Evolutionary conservation across 768 basidiomycete genomes (phyloP).

Genomic region (Tricholoma saponaceum): DNA sequence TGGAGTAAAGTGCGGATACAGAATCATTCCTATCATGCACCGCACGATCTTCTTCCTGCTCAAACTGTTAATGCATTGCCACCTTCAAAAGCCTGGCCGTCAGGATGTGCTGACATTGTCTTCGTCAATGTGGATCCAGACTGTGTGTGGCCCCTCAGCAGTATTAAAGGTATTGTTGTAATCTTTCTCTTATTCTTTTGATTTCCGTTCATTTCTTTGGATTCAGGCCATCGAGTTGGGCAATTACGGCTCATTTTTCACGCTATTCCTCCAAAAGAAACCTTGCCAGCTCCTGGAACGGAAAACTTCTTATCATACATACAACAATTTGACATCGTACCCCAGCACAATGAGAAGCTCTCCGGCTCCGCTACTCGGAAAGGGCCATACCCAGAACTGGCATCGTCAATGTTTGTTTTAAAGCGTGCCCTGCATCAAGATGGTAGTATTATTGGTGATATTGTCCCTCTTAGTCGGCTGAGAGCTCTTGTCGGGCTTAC

Average conservation of each 20-base stretch:
- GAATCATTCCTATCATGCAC: not conserved
- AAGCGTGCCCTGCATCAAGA: not conserved
- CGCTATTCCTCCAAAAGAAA: not conserved
- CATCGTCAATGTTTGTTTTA: not conserved
- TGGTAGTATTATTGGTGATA: not conserved
- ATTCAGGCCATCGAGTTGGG: not conserved
- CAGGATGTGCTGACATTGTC: not conserved
- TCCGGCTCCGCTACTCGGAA: not conserved
- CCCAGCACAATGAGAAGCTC: not conserved
- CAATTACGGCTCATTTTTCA: not conserved
- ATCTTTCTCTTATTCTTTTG: too few relatives aligned
- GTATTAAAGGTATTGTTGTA: not conserved
- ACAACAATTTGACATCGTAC: not conserved
- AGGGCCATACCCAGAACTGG: not conserved
- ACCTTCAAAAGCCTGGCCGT: not conserved
- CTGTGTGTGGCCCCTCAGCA: not conserved
- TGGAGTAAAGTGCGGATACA: not conserved
- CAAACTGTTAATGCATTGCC: not conserved
- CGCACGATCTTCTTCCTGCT: constrained; percentile 2
- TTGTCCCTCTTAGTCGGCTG: not conserved
- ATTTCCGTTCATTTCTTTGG: not conserved
- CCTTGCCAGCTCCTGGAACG: not conserved
- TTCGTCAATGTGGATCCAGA: not conserved
- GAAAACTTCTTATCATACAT: not conserved
- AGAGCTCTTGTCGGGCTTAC: not conserved